Evolutionary conservation across 2,329 filamentous ascomycete species (phyloP), one percentile per base, ranked within the genome.

Genomic region (Cadophora luteo-olivacea): DNA sequence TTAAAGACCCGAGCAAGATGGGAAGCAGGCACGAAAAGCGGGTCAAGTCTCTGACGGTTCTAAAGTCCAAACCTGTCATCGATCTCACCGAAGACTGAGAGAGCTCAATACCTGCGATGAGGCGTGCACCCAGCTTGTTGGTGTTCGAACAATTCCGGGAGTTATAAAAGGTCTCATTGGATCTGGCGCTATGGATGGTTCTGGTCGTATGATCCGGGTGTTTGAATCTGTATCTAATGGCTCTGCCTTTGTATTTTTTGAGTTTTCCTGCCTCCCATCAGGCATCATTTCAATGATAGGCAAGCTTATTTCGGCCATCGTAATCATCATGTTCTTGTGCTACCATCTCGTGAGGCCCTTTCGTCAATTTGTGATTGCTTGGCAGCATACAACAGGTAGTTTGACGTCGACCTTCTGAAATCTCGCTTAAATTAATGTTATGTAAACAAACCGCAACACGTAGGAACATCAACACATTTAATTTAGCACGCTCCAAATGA

Each of bases 11-110:
- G 11, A 38, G 25, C 8, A 51, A 54, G 24, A 9, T 48, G 32
- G 48, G 32, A 55, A 61, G 25, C 14, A 66, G 14, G 16, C 24
- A 36, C 22, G 32, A 51, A 49, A 67, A 61, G 49, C 48, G 51
- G 3, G 12, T 61, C 29, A 55, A 48, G 36, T 32, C 48, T 19
- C 32, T 36, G 24, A 49, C 38, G 7, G 38, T 32, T 14, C 24
- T 62, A 33, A 33, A 52, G 7, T n/a, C 38, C n/a, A 57, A 64
- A 24, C 58, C 48, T 22, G 41, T 64, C 24, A 52, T 68, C 19
- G 66, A 68, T 64, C 61, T 64, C 24, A 64, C 66, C 3, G 66
- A 49, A 48, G 66, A 64, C 29, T 64, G 45, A 64, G 19, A 57
- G 29, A 32, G 29, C 29, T 29, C 29, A 29, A 29, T 29, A 29